Evolutionary conservation across 768 basidiomycete species (phyloP).

Genomic region (Leccinum subtestaceum): DNA sequence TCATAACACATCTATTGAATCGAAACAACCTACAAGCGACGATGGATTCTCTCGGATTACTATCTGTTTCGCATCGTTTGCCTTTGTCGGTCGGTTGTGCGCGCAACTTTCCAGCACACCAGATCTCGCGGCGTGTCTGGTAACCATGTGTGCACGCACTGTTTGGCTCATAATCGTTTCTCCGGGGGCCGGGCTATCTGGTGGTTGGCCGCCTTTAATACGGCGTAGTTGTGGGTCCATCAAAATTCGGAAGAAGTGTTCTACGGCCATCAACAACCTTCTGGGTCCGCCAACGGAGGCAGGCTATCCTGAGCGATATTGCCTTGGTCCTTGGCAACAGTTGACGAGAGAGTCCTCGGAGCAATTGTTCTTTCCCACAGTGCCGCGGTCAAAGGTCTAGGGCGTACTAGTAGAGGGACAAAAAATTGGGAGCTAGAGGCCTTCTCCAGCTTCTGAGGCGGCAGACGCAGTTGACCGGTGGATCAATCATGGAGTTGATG

Average conservation of each 20-base stretch:
- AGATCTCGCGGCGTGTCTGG: background rate
- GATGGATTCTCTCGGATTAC: background rate
- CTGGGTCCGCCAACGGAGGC: background rate
- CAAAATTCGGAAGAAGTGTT: background rate
- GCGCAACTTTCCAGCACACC: background rate
- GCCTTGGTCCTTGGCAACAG: background rate
- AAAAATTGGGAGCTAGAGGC: background rate
- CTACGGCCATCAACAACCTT: background rate
- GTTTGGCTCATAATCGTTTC: background rate
- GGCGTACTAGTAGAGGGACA: background rate
- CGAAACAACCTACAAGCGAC: background rate
- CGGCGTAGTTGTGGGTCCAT: background rate
- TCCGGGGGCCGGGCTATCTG: background rate
- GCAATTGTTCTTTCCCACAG: background rate
- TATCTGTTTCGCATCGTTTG: background rate
- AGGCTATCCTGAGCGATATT: background rate
- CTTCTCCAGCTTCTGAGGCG: background rate
- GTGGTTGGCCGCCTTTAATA: no score
- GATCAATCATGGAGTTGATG: constrained; percentile 7
- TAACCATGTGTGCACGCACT: background rate
- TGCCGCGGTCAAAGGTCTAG: background rate
- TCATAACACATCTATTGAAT: background rate
- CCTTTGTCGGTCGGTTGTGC: background rate
- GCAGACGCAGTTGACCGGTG: background rate
- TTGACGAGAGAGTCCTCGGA: background rate